These are phyloP conservation scores for Lindgomyces ingoldianus DNA, from an alignment of 495 filamentous ascomycete species.

Conservation along the genomic window DNA sequence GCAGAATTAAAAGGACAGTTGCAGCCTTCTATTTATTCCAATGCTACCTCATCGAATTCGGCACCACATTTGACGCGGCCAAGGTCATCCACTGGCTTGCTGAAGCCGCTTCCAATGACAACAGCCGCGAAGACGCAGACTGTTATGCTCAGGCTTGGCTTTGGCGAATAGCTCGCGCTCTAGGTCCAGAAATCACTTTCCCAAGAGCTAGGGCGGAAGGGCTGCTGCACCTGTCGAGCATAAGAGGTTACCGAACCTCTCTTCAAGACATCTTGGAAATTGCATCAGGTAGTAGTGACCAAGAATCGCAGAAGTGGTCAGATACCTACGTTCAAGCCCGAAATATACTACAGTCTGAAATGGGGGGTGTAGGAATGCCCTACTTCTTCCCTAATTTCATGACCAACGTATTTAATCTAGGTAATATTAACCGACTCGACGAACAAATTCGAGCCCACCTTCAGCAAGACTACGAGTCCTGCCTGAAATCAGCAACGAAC, in stretches of 20 bases:
- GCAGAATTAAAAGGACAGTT: not conserved
- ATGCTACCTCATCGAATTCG: conserved; percentile 5
- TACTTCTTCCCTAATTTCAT: not conserved
- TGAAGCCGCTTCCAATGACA: not conserved
- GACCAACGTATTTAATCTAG: not conserved
- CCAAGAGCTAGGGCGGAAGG: not conserved
- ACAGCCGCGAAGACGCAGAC: conserved; percentile 9
- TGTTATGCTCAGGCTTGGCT: conserved; percentile 1
- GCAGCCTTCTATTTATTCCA: conserved; percentile 15
- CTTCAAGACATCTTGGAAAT: not conserved
- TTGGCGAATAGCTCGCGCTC: conserved; percentile 1
- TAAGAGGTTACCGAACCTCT: not conserved
- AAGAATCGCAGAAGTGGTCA: not conserved
- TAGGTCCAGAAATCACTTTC: not conserved
- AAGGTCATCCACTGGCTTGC: not conserved
- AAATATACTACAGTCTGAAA: not conserved
- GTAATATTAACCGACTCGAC: not conserved
- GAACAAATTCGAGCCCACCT: not conserved
- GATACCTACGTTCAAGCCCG: not conserved
- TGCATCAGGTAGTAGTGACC: not conserved
- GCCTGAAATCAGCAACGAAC: not conserved
- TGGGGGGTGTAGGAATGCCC: not conserved
- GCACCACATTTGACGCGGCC: not conserved
- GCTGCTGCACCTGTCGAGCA: not conserved
- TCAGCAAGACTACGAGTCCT: not conserved